Evolutionary conservation across 2,329 filamentous ascomycete genomes (phyloP).

Genomic region (Spiromastix sp.): DNA sequence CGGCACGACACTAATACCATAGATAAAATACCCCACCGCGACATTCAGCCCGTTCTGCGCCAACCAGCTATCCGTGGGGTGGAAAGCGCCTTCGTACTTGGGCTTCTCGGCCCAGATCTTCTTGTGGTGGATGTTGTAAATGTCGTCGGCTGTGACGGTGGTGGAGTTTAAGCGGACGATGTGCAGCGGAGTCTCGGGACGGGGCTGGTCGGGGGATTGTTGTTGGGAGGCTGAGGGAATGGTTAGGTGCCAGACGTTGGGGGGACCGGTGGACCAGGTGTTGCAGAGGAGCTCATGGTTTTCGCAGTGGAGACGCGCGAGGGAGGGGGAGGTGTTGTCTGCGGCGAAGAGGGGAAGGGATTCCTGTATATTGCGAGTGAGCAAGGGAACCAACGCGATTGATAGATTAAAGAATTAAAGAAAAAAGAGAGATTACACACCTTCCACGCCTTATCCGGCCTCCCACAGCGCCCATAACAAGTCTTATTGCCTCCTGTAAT

Average conservation of each 20-base stretch:
- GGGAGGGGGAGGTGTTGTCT: slow-evolving; percentile 44
- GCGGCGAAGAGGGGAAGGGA: slow-evolving; percentile 44
- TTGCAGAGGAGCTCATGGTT: slow-evolving; percentile 48
- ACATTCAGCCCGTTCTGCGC: slow-evolving; percentile 43
- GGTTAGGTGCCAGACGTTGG: slow-evolving; percentile 47
- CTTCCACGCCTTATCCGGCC: slow-evolving; percentile 43
- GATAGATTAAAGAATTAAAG: slow-evolving; percentile 1
- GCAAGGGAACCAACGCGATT: not conserved
- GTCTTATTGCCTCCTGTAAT: slow-evolving; percentile 55
- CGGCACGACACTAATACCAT: slow-evolving; percentile 46
- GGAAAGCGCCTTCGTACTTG: slow-evolving; percentile 48
- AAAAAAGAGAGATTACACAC: slow-evolving; percentile 20
- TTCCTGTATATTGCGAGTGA: slow-evolving; percentile 31
- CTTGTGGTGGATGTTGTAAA: slow-evolving; percentile 47
- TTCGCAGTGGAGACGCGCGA: slow-evolving; percentile 52
- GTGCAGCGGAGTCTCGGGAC: slow-evolving; percentile 42
- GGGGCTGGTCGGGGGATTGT: slow-evolving; percentile 42
- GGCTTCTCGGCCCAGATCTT: slow-evolving; percentile 43
- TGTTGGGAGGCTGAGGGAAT: slow-evolving; percentile 37
- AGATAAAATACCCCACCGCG: slow-evolving; percentile 47
- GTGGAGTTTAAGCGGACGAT: slow-evolving; percentile 48
- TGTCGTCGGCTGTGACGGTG: slow-evolving; percentile 44
- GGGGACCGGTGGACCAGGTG: slow-evolving; percentile 47
- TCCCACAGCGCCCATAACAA: slow-evolving; percentile 49
- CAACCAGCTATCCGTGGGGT: slow-evolving; percentile 50